These are phyloP conservation scores for Boletus subluridellus DNA, from an alignment of 1,284 basidiomycete genomes.

Conservation along the genomic window DNA sequence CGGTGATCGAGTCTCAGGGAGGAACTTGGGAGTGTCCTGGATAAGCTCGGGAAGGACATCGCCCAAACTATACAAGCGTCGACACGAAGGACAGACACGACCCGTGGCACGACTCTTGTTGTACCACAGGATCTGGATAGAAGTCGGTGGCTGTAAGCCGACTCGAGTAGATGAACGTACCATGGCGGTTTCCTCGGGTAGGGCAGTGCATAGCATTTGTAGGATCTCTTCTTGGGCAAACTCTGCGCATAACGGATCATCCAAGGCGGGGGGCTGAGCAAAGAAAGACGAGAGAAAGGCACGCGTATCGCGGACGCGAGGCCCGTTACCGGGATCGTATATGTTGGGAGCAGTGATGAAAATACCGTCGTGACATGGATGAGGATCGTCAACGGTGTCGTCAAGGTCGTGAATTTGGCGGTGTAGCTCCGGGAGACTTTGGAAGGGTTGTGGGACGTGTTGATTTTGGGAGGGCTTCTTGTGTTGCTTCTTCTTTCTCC, in stretches of 20 bases:
- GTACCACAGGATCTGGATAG: slow-evolving; percentile 74
- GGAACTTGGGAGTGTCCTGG: slow-evolving; percentile 29
- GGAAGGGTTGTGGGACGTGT: background rate
- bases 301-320: slow-evolving; percentile 59
- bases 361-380: slow-evolving; percentile 14
- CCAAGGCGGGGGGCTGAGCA: slow-evolving; percentile 56
- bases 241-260: slow-evolving; percentile 64
- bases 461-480: slow-evolving; percentile 23
- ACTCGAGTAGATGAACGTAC: slow-evolving; percentile 39
- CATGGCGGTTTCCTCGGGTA: slow-evolving; percentile 67
- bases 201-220: slow-evolving; percentile 62
- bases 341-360: slow-evolving; percentile 52
- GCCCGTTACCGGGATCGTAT: slow-evolving; percentile 71
- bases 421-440: background rate
- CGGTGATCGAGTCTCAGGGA: slow-evolving; percentile 36
- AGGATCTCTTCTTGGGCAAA: slow-evolving; percentile 69
- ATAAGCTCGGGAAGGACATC: slow-evolving; percentile 55
- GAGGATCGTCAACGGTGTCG: slow-evolving; percentile 6
- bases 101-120: slow-evolving; percentile 68
- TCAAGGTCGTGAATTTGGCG: slow-evolving; percentile 7
- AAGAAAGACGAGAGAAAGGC: slow-evolving; percentile 63
- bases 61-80: slow-evolving; percentile 63
- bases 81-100: slow-evolving; percentile 73
- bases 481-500: slow-evolving; percentile 40
- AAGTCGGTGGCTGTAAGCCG: background rate